These are phyloP conservation scores for Cordyceps sp. DNA, from an alignment of 2,329 filamentous ascomycete species.

Conservation along the genomic window DNA sequence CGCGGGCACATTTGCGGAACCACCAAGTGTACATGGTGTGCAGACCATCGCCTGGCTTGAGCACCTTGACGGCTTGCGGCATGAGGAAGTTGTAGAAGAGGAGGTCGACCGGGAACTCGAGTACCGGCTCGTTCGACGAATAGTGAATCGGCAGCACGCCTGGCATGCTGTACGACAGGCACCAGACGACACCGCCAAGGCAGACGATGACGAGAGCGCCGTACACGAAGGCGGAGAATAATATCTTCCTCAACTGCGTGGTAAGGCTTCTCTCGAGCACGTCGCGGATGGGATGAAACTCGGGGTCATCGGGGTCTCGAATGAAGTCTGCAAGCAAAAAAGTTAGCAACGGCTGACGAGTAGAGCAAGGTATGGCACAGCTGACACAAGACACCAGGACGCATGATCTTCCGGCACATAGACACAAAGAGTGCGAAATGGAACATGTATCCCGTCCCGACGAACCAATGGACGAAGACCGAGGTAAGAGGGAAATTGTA, in stretches of 20 bases:
- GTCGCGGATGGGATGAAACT: constrained; percentile 93
- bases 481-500: constrained; percentile 70
- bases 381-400: constrained; percentile 80
- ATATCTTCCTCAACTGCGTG: constrained; percentile 87
- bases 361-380: too few species aligned
- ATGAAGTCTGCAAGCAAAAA: constrained; percentile 64
- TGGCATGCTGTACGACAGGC: constrained; percentile 50
- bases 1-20: constrained; percentile 74
- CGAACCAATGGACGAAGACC: constrained; percentile 95
- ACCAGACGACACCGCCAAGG: constrained; percentile 90
- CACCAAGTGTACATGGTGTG: constrained; percentile 89
- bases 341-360: constrained; percentile 6
- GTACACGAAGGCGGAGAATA: constrained; percentile 91
- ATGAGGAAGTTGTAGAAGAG: constrained; percentile 96
- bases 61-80: constrained; percentile 67
- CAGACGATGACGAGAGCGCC: constrained; percentile 85
- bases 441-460: constrained; percentile 99
- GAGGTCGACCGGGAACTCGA: constrained; percentile 89
- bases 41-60: constrained; percentile 72
- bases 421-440: constrained; percentile 97
- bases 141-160: constrained; percentile 81
- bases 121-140: constrained; percentile 77
- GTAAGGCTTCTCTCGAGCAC: constrained; percentile 85
- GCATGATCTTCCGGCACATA: constrained; percentile 97
- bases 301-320: constrained; percentile 91